Evolutionary conservation across 371 early-diverging fungal genomes (phyloP).

Genomic region (Chytridiales sp.): DNA sequence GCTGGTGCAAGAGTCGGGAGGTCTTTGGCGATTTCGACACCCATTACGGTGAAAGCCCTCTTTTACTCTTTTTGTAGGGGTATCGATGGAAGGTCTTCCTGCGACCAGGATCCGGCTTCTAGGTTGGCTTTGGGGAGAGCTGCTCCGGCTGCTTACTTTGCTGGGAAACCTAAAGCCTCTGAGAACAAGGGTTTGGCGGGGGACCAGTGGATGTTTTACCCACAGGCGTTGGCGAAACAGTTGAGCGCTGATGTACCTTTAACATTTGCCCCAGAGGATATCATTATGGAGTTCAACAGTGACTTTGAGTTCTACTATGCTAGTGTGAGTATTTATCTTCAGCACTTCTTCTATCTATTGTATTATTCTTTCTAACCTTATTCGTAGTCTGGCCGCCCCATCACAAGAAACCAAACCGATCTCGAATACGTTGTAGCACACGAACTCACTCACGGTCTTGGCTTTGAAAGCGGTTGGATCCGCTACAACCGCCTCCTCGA

Average conservation of each 20-base stretch:
- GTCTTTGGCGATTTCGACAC: conserved; percentile 32
- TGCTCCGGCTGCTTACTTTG: conserved; percentile 35
- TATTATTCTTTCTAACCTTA: background rate
- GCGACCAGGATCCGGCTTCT: conserved; percentile 29
- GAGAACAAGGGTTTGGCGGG: conserved; percentile 42
- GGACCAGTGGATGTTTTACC: conserved; percentile 61
- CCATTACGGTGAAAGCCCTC: conserved; percentile 55
- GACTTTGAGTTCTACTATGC: conserved; percentile 44
- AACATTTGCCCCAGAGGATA: conserved; percentile 48
- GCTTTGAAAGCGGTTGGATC: conserved; percentile 54
- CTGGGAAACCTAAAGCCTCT: conserved; percentile 50
- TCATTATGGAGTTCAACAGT: conserved; percentile 63
- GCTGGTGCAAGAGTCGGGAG: conserved; percentile 19
- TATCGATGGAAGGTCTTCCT: conserved; percentile 27
- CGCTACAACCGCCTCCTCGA: conserved; percentile 10
- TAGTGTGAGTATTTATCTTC: conserved; percentile 2
- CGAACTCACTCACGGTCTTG: conserved; percentile 66
- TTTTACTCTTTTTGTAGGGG: conserved; percentile 54
- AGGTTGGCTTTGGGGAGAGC: conserved; percentile 44
- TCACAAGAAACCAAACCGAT: conserved; percentile 50
- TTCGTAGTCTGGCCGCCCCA: conserved; percentile 44
- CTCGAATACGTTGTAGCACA: conserved; percentile 60
- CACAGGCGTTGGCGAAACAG: conserved; percentile 67
- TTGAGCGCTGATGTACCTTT: conserved; percentile 27
- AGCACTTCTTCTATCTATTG: background rate